Conservation (phyloP, 148 eudicot species). For the Polygonum aviculare region DNA sequence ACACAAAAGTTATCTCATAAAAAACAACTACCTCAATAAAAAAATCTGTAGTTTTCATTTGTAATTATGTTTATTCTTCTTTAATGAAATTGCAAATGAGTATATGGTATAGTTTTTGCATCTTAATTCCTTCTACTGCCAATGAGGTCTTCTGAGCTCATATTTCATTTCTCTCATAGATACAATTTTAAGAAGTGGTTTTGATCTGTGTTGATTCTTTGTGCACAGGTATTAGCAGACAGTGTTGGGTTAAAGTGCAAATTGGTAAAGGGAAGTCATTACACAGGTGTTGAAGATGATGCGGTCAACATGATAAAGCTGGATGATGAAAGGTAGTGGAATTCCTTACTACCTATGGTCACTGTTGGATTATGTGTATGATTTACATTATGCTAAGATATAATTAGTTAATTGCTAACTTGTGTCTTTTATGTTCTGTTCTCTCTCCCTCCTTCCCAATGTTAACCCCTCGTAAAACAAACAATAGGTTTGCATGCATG, state of each 20-base stretch:
- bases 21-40: neutral
- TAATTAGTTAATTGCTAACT: neutral
- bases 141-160: neutral
- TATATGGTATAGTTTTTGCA: neutral
- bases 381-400: neutral
- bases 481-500: neutral
- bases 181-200: neutral
- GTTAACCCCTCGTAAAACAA: neutral
- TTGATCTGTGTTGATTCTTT: neutral
- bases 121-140: neutral
- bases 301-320: constrained; percentile 85
- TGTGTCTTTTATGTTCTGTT: neutral
- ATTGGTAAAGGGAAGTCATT: constrained; percentile 90
- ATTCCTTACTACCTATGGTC: neutral
- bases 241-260: constrained; percentile 83
- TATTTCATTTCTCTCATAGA: neutral
- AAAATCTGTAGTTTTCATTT: neutral
- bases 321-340: constrained; percentile 57
- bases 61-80: neutral
- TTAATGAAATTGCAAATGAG: neutral
- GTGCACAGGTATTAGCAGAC: constrained; percentile 78
- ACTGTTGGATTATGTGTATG: neutral
- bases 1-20: neutral
- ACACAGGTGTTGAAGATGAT: constrained; percentile 91
- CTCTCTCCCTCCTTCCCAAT: neutral